Percentiles rank a stretch among this genome's conserved stretches.
Conservation (phyloP, 768 basidiomycete species). For the Tephrocybe rancida region DNA sequence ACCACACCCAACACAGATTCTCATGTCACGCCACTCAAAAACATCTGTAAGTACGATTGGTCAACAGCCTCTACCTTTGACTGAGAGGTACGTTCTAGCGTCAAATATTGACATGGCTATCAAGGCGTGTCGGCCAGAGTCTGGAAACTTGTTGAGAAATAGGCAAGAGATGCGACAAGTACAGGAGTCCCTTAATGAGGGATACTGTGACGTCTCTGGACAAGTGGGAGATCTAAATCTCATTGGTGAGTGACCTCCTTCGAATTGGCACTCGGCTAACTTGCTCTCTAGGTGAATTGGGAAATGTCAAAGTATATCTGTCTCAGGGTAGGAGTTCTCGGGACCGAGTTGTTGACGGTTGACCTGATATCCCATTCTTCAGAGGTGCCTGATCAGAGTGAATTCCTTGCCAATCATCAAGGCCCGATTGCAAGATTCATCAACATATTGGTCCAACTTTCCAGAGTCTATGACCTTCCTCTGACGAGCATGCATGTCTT, state of each 20-base stretch:
- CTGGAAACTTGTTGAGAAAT: slow-evolving; percentile 60
- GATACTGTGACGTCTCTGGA: slow-evolving; percentile 82
- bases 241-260: slow-evolving; percentile 47
- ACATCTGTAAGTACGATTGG: slow-evolving; percentile 38
- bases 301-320: slow-evolving; percentile 60
- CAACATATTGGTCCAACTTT: slow-evolving; percentile 64
- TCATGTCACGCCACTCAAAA: slow-evolving; percentile 39
- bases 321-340: slow-evolving; percentile 52
- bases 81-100: slow-evolving; percentile 33
- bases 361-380: background rate
- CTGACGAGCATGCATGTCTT: slow-evolving; percentile 82
- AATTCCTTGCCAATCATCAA: slow-evolving; percentile 54
- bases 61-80: background rate
- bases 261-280: slow-evolving; percentile 3
- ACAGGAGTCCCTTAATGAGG: slow-evolving; percentile 75
- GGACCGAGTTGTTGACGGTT: background rate
- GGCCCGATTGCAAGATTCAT: slow-evolving; percentile 73
- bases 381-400: slow-evolving; percentile 60
- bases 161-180: slow-evolving; percentile 70
- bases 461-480: slow-evolving; percentile 74
- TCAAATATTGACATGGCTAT: slow-evolving; percentile 74
- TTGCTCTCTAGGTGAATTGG: slow-evolving; percentile 53
- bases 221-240: slow-evolving; percentile 58
- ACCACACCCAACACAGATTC: slow-evolving; percentile 13
- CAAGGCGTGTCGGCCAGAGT: slow-evolving; percentile 72